Conservation (phyloP, 2,329 filamentous ascomycete genomes). For the Grosmannia penicillata region DNA sequence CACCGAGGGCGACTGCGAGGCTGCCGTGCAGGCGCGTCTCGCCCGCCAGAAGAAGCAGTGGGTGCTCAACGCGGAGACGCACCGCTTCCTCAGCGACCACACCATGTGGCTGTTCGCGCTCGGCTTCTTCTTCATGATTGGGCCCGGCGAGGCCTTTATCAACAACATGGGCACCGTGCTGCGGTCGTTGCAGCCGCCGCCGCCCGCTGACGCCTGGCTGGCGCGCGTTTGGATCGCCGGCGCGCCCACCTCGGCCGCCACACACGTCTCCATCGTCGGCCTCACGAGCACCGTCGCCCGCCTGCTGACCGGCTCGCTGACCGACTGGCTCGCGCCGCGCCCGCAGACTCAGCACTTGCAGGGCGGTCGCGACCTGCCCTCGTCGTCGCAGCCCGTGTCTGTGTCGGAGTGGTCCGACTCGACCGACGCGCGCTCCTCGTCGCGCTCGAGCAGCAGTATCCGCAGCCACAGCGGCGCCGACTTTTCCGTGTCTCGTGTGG, state of each 20-base stretch:
- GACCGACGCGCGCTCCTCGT: no score
- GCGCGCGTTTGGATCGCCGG: slow-evolving; percentile 9
- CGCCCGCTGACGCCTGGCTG: background rate
- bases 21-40: slow-evolving; percentile 18
- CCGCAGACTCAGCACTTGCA: slow-evolving; percentile 45
- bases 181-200: slow-evolving; percentile 58
- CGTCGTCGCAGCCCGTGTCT: slow-evolving; percentile 17
- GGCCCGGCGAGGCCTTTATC: slow-evolving; percentile 93
- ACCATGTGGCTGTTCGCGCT: slow-evolving; percentile 94
- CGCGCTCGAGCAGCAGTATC: background rate
- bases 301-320: slow-evolving; percentile 76
- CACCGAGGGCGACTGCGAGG: slow-evolving; percentile 1
- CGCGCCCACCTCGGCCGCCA: slow-evolving; percentile 50
- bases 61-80: slow-evolving; percentile 83
- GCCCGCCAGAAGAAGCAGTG: slow-evolving; percentile 65
- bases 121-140: slow-evolving; percentile 85
- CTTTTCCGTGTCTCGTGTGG: slow-evolving; percentile 55
- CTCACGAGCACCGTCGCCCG: slow-evolving; percentile 82
- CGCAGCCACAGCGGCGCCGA: background rate
- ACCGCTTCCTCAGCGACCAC: slow-evolving; percentile 66
- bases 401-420: background rate
- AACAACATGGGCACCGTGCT: slow-evolving; percentile 95
- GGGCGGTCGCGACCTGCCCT: slow-evolving; percentile 13
- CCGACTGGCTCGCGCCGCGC: slow-evolving; percentile 67
- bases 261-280: slow-evolving; percentile 85